phyloP scores from a whole-genome alignment of 1,284 basidiomycete genomes.

The Kalmanozyma brasiliensis region DNA sequence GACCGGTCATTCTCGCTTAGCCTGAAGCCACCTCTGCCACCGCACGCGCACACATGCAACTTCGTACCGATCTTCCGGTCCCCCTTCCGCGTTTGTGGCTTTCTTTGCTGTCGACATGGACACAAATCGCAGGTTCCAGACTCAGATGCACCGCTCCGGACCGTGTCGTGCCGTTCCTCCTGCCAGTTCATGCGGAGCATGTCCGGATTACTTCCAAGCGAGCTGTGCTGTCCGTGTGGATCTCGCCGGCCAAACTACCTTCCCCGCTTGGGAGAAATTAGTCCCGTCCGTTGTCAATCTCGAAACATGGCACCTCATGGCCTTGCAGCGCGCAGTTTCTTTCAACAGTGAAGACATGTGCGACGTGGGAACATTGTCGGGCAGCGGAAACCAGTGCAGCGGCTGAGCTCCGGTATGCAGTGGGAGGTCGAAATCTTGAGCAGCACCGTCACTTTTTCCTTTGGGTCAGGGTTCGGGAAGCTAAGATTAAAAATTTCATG shows the following conservation, averaged over 20 bases:
- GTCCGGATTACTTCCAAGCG: slow-evolving; percentile 10
- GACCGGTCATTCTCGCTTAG: neutral
- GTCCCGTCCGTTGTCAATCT: no score
- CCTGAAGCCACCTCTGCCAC: neutral
- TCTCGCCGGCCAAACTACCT: neutral
- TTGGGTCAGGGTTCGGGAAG: no score
- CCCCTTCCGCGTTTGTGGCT: neutral
- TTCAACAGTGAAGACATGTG: neutral
- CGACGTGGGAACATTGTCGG: neutral
- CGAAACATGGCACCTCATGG: no score
- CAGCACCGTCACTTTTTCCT: no score
- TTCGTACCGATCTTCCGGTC: slow-evolving; percentile 11
- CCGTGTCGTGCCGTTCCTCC: slow-evolving; percentile 10
- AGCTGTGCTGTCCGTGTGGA: neutral
- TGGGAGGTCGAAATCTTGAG: slow-evolving; percentile 1
- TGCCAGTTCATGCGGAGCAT: neutral
- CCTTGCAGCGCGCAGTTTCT: neutral
- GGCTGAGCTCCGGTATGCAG: no score
- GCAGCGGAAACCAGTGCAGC: neutral
- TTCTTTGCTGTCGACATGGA: slow-evolving; percentile 2
- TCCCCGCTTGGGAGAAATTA: no score
- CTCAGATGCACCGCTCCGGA: slow-evolving; percentile 9
- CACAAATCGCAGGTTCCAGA: neutral
- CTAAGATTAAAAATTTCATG: neutral
- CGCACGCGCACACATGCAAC: slow-evolving; percentile 3